phyloP scores from a whole-genome alignment of 73 alveolate genomes.

The Tetrahymena malaccensis region DNA sequence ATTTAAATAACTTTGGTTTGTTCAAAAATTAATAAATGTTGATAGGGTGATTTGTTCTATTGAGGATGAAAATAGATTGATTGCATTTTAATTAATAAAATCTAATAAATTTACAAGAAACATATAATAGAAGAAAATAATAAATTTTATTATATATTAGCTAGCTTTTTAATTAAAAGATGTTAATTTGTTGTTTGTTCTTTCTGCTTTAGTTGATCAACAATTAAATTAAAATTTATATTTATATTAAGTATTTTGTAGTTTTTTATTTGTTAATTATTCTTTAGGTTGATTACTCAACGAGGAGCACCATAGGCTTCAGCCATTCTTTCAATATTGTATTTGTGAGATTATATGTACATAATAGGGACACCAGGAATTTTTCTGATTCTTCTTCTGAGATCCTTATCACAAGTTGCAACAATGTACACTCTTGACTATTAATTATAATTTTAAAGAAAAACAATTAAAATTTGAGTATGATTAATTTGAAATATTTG shows the following conservation, averaged over 20 bases:
- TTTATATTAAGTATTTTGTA: background rate
- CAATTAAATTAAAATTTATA: too few species aligned
- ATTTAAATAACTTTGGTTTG: too few species aligned
- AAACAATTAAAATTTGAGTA: background rate
- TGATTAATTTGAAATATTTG: too few species aligned
- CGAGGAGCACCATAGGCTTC: constrained; percentile 80
- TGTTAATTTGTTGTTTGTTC: too few species aligned
- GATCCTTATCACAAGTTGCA: constrained; percentile 98
- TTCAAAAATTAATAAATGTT: too few species aligned
- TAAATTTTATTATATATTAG: too few species aligned
- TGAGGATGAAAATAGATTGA: too few species aligned
- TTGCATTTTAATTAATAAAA: too few species aligned
- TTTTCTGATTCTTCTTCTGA: constrained; percentile 90
- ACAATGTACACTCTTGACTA: constrained; percentile 94
- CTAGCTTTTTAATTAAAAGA: background rate
- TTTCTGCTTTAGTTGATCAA: background rate
- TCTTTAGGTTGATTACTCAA: background rate
- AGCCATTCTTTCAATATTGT: constrained; percentile 90
- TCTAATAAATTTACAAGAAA: background rate
- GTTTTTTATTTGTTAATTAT: background rate
- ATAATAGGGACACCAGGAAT: constrained; percentile 99
- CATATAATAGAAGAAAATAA: background rate
- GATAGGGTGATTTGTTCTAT: too few species aligned
- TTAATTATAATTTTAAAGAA: background rate
- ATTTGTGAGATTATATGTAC: constrained; percentile 94